Conservation (phyloP, 352 stramenopile species). For the Elongisporangium senticosum region DNA sequence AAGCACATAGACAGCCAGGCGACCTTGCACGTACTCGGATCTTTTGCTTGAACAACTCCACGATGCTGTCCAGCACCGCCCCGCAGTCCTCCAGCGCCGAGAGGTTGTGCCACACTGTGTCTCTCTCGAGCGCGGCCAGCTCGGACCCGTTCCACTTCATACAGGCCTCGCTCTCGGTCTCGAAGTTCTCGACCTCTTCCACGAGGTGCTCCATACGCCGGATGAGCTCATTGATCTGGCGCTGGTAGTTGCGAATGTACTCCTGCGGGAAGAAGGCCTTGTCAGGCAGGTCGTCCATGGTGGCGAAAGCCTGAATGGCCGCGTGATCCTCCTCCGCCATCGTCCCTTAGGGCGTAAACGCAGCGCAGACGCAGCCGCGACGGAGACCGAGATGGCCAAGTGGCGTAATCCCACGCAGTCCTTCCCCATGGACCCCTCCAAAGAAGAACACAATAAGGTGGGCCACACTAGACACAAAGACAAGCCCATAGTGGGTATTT, state of each 20-base stretch:
- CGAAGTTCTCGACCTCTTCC: conserved; percentile 50
- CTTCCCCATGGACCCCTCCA: neutral
- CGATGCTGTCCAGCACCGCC: conserved; percentile 25
- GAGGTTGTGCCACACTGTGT: conserved; percentile 67
- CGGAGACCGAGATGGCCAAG: neutral
- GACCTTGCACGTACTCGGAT: conserved; percentile 23
- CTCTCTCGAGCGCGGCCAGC: conserved; percentile 29
- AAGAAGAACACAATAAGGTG: neutral
- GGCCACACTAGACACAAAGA: neutral
- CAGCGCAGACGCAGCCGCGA: neutral
- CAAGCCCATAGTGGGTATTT: neutral
- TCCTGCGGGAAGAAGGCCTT: conserved; percentile 46
- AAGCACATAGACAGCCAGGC: conserved; percentile 1
- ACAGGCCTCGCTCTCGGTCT: conserved; percentile 31
- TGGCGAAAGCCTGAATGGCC: conserved; percentile 14
- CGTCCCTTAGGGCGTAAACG: neutral
- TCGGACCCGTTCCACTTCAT: conserved; percentile 31
- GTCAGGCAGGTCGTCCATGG: conserved; percentile 36
- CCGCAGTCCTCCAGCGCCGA: conserved; percentile 53
- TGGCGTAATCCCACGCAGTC: neutral
- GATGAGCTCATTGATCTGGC: conserved; percentile 51
- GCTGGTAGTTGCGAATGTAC: conserved; percentile 56
- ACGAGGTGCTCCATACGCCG: conserved; percentile 50
- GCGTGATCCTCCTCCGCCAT: neutral
- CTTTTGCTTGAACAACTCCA: conserved; percentile 50